A percentile compares a stretch with the other conserved stretches of the same genome.
Evolutionary conservation across 2,329 filamentous ascomycete species (phyloP).

Genomic region (Keithomyces neogunnii): DNA sequence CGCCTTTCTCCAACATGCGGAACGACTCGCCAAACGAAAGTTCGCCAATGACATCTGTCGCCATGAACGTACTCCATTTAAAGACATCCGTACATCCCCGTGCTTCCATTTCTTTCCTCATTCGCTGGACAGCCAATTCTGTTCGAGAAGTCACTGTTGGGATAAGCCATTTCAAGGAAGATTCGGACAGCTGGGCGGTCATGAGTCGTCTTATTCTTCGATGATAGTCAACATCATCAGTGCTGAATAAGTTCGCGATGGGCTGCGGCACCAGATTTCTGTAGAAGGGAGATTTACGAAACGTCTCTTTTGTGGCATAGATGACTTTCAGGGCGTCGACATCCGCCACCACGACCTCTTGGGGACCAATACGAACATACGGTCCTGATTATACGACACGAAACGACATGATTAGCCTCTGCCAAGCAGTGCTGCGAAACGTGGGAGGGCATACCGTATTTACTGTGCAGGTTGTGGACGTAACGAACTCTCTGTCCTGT

Average conservation of each 20-base stretch:
- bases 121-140: conserved; percentile 30
- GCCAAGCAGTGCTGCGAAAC: background rate
- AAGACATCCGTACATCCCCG: conserved; percentile 33
- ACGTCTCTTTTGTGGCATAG: conserved; percentile 19
- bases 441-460: conserved; percentile 12
- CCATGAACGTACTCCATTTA: conserved; percentile 46
- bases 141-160: conserved; percentile 26
- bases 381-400: conserved; percentile 9
- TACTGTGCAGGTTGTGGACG: conserved; percentile 15
- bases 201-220: conserved; percentile 32
- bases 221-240: conserved; percentile 29
- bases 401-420: background rate
- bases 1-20: conserved; percentile 38
- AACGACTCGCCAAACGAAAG: conserved; percentile 50
- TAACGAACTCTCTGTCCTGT: conserved; percentile 9
- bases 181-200: conserved; percentile 29
- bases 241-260: conserved; percentile 26
- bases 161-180: conserved; percentile 22
- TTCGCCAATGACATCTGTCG: conserved; percentile 45
- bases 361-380: conserved; percentile 17
- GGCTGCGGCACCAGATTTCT: conserved; percentile 10
- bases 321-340: conserved; percentile 20
- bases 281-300: conserved; percentile 17
- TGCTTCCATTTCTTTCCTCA: conserved; percentile 31
- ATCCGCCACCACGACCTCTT: conserved; percentile 15